A percentile compares a stretch with the other conserved stretches of the same genome.
phyloP scores from a whole-genome alignment of 2,329 filamentous ascomycete genomes.

The Arachnopeziza araneosa region DNA sequence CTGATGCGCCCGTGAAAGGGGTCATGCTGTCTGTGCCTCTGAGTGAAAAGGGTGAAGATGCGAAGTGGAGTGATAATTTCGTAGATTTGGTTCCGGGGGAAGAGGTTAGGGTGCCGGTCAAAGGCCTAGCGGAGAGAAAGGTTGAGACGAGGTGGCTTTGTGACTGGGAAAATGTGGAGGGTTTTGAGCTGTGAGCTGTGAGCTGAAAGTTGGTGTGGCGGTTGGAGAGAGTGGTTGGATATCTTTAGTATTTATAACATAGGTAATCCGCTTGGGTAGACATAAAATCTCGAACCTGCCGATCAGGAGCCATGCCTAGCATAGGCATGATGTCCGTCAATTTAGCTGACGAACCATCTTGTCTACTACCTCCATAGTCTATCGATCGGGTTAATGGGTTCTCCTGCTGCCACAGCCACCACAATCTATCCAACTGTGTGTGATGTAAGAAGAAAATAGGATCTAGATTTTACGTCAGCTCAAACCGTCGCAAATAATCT shows the following conservation, averaged over 20 bases:
- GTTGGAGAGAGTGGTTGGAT: too few relatives aligned
- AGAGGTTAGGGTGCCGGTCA: slow-evolving; percentile 44
- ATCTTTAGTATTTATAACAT: not conserved
- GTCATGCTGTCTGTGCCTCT: slow-evolving; percentile 36
- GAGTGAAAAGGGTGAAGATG: slow-evolving; percentile 50
- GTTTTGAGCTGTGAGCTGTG: slow-evolving; percentile 9
- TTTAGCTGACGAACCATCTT: not conserved
- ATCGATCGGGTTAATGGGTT: not conserved
- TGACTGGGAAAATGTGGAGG: slow-evolving; percentile 22
- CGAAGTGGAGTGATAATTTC: slow-evolving; percentile 58
- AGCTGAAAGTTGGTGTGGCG: too few relatives aligned
- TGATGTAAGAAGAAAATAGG: slow-evolving; percentile 42
- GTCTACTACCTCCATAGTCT: not conserved
- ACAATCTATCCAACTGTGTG: slow-evolving; percentile 34
- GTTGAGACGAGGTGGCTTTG: slow-evolving; percentile 48
- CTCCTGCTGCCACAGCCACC: not conserved
- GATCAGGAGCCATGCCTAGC: not conserved
- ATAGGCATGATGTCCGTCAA: not conserved
- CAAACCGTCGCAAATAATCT: slow-evolving; percentile 13
- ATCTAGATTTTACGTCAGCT: slow-evolving; percentile 35
- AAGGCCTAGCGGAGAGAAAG: slow-evolving; percentile 40
- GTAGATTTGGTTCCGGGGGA: slow-evolving; percentile 64
- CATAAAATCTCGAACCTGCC: not conserved
- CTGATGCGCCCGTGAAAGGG: slow-evolving; percentile 60
- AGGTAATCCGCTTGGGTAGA: not conserved